Conservation (phyloP, 163 green algal genomes). For the Scenedesmus sp. region DNA sequence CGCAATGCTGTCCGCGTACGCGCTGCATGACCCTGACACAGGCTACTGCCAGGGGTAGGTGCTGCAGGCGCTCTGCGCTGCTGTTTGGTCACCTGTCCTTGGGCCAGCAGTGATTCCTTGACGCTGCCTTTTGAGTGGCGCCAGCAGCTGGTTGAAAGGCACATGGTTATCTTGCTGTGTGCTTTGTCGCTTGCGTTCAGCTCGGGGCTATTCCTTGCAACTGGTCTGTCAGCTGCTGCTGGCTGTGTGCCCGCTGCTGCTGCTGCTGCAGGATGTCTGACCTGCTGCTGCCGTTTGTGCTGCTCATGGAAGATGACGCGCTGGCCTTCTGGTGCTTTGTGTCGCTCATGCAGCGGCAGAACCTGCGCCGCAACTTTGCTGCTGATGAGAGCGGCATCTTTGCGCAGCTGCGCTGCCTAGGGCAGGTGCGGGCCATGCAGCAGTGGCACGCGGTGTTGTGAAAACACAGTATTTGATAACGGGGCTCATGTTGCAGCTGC, state of each 20-base stretch:
- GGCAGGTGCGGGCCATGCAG: slow-evolving; percentile 31
- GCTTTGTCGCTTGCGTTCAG: not conserved
- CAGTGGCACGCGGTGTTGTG: not conserved
- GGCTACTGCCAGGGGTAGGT: slow-evolving; percentile 91
- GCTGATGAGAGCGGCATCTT: slow-evolving; percentile 81
- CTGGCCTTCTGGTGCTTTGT: slow-evolving; percentile 92
- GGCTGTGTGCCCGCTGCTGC: not conserved
- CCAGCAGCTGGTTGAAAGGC: not conserved
- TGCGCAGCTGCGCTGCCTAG: slow-evolving; percentile 66
- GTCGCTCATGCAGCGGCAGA: slow-evolving; percentile 78
- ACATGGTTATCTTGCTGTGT: not conserved
- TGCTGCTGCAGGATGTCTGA: slow-evolving; percentile 84
- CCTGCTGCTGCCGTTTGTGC: slow-evolving; percentile 85
- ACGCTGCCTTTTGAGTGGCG: not conserved
- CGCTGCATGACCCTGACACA: slow-evolving; percentile 83
- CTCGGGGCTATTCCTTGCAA: not conserved
- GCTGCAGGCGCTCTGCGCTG: not conserved
- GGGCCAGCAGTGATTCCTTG: not conserved
- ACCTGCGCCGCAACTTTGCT: slow-evolving; percentile 80
- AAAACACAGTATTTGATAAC: not conserved
- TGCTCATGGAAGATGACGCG: slow-evolving; percentile 84
- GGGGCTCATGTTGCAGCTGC: not conserved
- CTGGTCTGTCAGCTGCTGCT: not conserved
- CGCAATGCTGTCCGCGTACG: slow-evolving; percentile 85
- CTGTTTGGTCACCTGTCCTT: not conserved